These are phyloP conservation scores for Puccinia horiana DNA, from an alignment of 1,284 basidiomycete species.

Conservation along the genomic window DNA sequence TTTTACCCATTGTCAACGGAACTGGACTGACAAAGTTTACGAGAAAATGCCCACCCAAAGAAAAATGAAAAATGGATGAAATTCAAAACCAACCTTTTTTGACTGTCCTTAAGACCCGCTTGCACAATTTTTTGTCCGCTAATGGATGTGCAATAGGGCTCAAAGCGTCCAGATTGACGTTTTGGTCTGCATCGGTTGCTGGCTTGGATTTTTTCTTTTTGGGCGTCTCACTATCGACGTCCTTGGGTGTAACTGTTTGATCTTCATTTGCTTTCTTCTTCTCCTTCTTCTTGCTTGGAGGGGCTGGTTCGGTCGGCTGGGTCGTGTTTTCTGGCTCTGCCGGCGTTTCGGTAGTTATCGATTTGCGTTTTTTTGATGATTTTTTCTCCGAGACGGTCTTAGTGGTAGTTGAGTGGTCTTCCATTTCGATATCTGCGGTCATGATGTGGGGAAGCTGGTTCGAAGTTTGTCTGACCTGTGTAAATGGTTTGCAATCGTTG, in stretches of 20 bases:
- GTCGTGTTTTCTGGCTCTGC: background rate
- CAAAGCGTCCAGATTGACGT: slow-evolving; percentile 66
- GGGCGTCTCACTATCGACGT: background rate
- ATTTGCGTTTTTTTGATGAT: slow-evolving; percentile 11
- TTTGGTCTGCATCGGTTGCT: background rate
- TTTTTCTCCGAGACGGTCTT: background rate
- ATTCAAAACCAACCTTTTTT: slow-evolving; percentile 71
- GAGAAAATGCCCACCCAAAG: background rate
- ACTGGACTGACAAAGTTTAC: background rate
- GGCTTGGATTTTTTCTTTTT: slow-evolving; percentile 20
- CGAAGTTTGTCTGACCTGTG: background rate
- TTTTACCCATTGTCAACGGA: background rate
- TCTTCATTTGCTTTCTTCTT: background rate
- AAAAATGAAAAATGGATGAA: slow-evolving; percentile 5
- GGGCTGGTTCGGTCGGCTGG: background rate
- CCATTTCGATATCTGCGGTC: slow-evolving; percentile 2
- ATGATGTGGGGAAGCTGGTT: background rate
- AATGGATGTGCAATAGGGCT: slow-evolving; percentile 86
- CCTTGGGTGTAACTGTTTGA: background rate
- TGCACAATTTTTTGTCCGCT: slow-evolving; percentile 84
- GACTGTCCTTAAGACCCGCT: slow-evolving; percentile 87
- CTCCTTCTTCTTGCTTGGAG: slow-evolving; percentile 13
- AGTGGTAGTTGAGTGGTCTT: background rate
- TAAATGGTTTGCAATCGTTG: background rate
- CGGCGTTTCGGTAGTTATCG: background rate